A percentile compares a stretch with the other conserved stretches of the same genome.
phyloP scores from a whole-genome alignment of 768 basidiomycete genomes.

The Lentinus brumalis region DNA sequence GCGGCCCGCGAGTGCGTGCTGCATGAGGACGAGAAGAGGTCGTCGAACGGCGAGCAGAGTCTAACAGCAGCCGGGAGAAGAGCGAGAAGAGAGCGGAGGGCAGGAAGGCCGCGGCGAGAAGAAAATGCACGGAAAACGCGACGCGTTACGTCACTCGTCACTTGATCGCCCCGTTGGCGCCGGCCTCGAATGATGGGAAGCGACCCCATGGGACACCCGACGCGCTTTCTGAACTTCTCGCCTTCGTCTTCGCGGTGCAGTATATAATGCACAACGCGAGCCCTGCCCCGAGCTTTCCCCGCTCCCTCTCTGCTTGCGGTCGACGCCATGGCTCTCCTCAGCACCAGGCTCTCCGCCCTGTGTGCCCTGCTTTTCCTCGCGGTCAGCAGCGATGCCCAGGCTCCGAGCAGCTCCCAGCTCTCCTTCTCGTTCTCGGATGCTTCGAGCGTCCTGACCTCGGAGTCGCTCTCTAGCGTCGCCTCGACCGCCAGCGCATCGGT shows the following conservation, averaged over 20 bases:
- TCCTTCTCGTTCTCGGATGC: not conserved
- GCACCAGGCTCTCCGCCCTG: constrained; percentile 14
- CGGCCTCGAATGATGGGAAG: not conserved
- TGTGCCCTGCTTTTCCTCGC: constrained; percentile 24
- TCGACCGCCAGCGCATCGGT: not conserved
- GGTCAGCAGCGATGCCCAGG: constrained; percentile 1
- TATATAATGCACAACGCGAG: not conserved
- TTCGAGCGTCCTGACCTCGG: not conserved
- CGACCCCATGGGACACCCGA: too few species aligned
- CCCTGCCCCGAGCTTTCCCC: not conserved
- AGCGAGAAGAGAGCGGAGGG: not conserved
- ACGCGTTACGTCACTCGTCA: constrained; percentile 16
- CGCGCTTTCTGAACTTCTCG: not conserved
- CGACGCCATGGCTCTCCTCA: constrained; percentile 18
- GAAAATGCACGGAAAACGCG: not conserved
- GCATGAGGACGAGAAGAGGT: not conserved
- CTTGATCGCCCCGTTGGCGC: constrained; percentile 5
- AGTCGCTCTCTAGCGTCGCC: not conserved
- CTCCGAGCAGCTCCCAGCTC: not conserved
- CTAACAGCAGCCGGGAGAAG: not conserved
- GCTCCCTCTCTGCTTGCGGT: constrained; percentile 1
- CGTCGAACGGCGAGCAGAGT: not conserved
- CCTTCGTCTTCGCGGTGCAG: not conserved
- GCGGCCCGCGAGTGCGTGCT: not conserved
- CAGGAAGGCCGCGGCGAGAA: too few species aligned